phyloP scores from a whole-genome alignment of 2,329 filamentous ascomycete species.

The Lizonia empirigonia region DNA sequence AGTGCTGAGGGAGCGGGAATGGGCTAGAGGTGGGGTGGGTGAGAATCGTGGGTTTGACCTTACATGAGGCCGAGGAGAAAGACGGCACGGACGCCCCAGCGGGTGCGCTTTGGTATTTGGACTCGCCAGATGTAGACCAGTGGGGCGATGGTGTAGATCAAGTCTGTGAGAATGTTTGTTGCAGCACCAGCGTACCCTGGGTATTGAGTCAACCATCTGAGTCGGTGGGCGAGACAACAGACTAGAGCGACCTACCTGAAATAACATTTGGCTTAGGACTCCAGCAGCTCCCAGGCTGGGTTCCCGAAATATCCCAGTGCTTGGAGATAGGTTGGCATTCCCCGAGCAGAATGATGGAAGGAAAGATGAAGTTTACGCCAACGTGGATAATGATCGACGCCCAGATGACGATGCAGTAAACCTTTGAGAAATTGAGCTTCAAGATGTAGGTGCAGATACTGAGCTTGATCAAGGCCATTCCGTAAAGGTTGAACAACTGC shows the following conservation, averaged over 20 bases:
- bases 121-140: constrained; percentile 32
- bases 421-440: constrained; percentile 32
- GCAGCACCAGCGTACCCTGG: constrained; percentile 33
- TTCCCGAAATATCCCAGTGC: constrained; percentile 31
- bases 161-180: constrained; percentile 33
- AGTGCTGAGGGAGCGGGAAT: background rate
- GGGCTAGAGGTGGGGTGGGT: too few relatives aligned
- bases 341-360: constrained; percentile 30
- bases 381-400: constrained; percentile 28
- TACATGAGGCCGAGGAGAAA: constrained; percentile 37
- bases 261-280: constrained; percentile 29
- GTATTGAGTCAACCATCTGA: background rate
- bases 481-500: constrained; percentile 34
- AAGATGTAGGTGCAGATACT: constrained; percentile 37
- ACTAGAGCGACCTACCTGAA: constrained; percentile 15
- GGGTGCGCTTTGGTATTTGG: constrained; percentile 31
- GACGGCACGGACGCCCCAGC: constrained; percentile 36
- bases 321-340: constrained; percentile 32
- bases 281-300: constrained; percentile 32
- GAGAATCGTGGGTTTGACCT: background rate
- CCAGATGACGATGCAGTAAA: constrained; percentile 32
- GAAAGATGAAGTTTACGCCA: constrained; percentile 30
- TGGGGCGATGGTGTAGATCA: constrained; percentile 33
- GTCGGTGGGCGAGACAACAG: background rate
- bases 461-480: constrained; percentile 38